Evolutionary conservation across 2,329 filamentous ascomycete genomes (phyloP), one percentile per base, ranked within the genome.

Genomic region (Colletotrichum melonis): DNA sequence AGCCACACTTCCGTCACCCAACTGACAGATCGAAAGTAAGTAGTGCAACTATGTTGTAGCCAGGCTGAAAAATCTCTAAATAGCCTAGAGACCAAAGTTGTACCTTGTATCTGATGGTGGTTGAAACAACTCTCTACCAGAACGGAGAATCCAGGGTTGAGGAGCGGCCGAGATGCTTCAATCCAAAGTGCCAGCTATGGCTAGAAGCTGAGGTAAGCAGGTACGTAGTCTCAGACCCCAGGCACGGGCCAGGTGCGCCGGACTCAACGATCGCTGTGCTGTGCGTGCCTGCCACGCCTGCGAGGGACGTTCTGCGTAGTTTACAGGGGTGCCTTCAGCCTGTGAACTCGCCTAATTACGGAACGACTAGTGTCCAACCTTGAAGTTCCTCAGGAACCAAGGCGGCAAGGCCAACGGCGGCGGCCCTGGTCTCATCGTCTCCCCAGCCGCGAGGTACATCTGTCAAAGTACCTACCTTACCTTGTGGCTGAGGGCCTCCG

Each of bases 261-360:
- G 65, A 54, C 57, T 68, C 38, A 56, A 69, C 58, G 65, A 63
- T 22, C 11, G 26, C 42, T 8, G 35, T 42, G 35, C 35, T 42
- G 35, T 42, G 35, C 35, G 14, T 42, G 35, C 35, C 35, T 42
- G 38, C 38, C 6, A 42, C 38, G 38, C 38, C 38, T 42, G 38
- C 38, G 24, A 19, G 38, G 52, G 52, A 54, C 58, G 70, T 54
- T 11, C 8, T 35, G 32, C 32, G 32, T 35, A 12, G 32, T 49
- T 49, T n/a, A 63, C 70, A 72, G 66, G 69, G 64, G 28, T 16
- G 60, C 24, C 49, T 14, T 60, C 49, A 46, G 42, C n/a, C 68
- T 60, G 65, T 62, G 57, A 35, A 30, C 38, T 67, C 58, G 67
- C 67, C 71, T 66, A 73, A 71, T 66, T 71, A 65, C 67, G 60